A percentile compares a stretch with the other conserved stretches of the same genome.
These are phyloP conservation scores for Cercophora scortea DNA, from an alignment of 495 filamentous ascomycete genomes.

Conservation along the genomic window DNA sequence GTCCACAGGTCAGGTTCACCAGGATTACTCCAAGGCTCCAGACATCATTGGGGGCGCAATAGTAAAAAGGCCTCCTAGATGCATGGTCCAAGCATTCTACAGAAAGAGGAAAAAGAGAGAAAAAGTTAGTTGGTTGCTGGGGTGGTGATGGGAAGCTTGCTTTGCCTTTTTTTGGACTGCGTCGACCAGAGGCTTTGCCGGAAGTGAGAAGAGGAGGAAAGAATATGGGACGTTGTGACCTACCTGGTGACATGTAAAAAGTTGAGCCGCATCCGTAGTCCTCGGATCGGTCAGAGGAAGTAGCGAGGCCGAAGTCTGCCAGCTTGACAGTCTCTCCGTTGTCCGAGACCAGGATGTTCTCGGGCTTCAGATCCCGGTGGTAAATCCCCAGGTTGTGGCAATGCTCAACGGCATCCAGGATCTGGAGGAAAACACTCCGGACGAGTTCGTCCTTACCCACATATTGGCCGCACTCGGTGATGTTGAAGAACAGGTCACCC, in stretches of 20 bases:
- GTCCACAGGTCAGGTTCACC: conserved; percentile 94
- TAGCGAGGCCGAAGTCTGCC: conserved; percentile 95
- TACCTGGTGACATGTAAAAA: conserved; percentile 99
- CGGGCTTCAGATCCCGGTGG: conserved; percentile 95
- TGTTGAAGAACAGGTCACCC: conserved; percentile 93
- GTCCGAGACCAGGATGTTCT: conserved; percentile 93
- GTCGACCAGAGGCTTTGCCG: too few species aligned
- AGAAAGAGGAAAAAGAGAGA: conserved; percentile 15
- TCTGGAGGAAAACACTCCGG: conserved; percentile 85
- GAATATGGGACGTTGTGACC: conserved; percentile 16
- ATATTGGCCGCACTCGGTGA: conserved; percentile 90
- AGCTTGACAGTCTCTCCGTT: conserved; percentile 84
- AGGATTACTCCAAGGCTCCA: conserved; percentile 97
- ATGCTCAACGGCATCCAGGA: conserved; percentile 93
- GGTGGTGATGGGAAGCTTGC: conserved; percentile 4
- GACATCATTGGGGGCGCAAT: conserved; percentile 89
- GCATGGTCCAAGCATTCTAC: conserved; percentile 90
- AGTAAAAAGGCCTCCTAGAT: conserved; percentile 75
- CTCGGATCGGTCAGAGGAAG: conserved; percentile 69
- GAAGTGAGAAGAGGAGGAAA: neutral
- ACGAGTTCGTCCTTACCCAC: conserved; percentile 86
- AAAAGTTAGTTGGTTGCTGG: conserved; percentile 19
- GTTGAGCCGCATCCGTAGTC: conserved; percentile 98
- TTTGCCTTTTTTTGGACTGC: too few species aligned
- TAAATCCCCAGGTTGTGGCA: conserved; percentile 94